A percentile compares a stretch with the other conserved stretches of the same genome.
Evolutionary conservation across 164 flowering plant species (phyloP).

Genomic region (Vitis rotundifolia): DNA sequence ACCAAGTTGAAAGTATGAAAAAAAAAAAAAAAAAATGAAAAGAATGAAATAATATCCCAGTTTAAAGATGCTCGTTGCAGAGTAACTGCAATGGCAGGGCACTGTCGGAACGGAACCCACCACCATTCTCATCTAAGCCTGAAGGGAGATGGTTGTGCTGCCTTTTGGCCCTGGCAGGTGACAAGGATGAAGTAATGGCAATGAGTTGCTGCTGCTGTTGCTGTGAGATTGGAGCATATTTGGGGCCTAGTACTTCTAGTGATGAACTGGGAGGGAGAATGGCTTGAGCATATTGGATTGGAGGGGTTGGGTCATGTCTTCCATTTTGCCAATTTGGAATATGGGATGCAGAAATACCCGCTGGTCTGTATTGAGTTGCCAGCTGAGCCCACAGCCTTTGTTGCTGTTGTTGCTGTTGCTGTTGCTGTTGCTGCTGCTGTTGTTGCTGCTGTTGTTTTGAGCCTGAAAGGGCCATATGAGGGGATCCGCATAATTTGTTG

Average conservation of each 20-base stretch:
- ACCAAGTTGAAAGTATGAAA: not conserved
- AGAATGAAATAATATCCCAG: constrained; percentile 5
- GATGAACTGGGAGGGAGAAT: constrained; percentile 25
- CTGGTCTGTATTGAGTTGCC: constrained; percentile 35
- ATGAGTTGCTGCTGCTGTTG: constrained; percentile 42
- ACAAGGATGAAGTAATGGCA: constrained; percentile 24
- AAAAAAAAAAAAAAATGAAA: not conserved
- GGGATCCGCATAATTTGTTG: constrained; percentile 16
- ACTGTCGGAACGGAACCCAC: constrained; percentile 29
- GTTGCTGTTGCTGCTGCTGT: constrained; percentile 28
- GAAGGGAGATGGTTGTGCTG: constrained; percentile 30
- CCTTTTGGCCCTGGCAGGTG: constrained; percentile 26
- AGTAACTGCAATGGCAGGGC: constrained; percentile 41
- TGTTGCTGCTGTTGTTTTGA: constrained; percentile 25
- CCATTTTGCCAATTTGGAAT: constrained; percentile 45
- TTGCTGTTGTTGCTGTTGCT: constrained; percentile 26
- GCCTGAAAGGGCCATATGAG: constrained; percentile 17
- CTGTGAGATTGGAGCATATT: constrained; percentile 23
- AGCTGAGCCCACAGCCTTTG: constrained; percentile 45
- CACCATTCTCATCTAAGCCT: constrained; percentile 36
- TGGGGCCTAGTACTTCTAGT: constrained; percentile 31
- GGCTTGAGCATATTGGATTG: constrained; percentile 20
- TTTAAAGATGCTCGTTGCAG: constrained; percentile 40
- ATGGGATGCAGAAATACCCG: constrained; percentile 18
- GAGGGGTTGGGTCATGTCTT: constrained; percentile 27